Percentiles rank a stretch among this genome's conserved stretches.
phyloP scores from a whole-genome alignment of 345 rosid genomes.

The Salix exigua region DNA sequence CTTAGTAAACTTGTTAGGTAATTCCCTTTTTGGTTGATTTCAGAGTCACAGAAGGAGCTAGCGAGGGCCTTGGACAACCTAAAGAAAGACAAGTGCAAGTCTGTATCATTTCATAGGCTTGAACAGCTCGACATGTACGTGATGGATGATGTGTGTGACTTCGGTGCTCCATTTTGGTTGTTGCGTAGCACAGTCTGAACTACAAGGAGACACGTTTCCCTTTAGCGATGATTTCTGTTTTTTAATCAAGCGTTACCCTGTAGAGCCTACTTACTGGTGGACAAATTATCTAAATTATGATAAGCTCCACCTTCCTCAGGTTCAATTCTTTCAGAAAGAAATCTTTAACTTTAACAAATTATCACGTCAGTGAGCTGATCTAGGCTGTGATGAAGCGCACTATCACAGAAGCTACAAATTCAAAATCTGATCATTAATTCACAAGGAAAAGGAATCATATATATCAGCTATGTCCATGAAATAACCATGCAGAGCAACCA shows the following conservation, averaged over 20 bases:
- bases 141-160: constrained; percentile 3
- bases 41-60: constrained; percentile 27
- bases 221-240: background rate
- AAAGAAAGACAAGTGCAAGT: constrained; percentile 31
- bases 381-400: constrained; percentile 22
- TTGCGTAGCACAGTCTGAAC: constrained; percentile 11
- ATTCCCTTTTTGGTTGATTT: constrained; percentile 16
- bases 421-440: background rate
- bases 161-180: constrained; percentile 24
- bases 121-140: constrained; percentile 1
- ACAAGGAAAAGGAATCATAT: background rate
- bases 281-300: constrained; percentile 1
- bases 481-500: constrained; percentile 6
- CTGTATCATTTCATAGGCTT: background rate
- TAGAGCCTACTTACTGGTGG: constrained; percentile 4
- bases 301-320: background rate
- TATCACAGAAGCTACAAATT: constrained; percentile 2
- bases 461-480: background rate
- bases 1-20: constrained; percentile 18
- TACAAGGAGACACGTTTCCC: constrained; percentile 20
- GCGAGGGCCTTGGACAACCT: constrained; percentile 10
- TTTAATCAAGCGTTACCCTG: background rate
- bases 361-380: constrained; percentile 13
- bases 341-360: constrained; percentile 1
- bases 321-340: background rate